Conservation (phyloP, 78 protist genomes). For the Corallochytrium limacisporum region DNA sequence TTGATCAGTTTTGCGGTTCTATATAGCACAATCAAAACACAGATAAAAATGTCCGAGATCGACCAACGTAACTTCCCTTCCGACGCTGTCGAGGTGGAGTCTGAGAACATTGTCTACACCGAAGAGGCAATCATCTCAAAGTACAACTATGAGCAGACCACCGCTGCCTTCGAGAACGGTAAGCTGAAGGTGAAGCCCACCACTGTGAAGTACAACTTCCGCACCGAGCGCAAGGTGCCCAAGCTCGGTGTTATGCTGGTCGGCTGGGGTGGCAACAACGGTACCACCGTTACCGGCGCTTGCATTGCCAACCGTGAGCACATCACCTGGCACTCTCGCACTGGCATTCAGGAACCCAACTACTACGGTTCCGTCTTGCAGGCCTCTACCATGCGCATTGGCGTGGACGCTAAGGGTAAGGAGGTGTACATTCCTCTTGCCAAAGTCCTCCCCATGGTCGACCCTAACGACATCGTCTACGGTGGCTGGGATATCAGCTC, state of each 20-base stretch:
- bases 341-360: constrained; percentile 78
- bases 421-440: constrained; percentile 73
- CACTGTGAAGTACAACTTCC: constrained; percentile 12
- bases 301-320: constrained; percentile 81
- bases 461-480: constrained; percentile 90
- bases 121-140: constrained; percentile 44
- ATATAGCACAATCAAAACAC: too few relatives aligned
- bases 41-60: too few relatives aligned
- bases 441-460: constrained; percentile 90
- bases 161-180: constrained; percentile 16
- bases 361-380: constrained; percentile 89
- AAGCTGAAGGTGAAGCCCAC: constrained; percentile 49
- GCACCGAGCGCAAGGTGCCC: constrained; percentile 37
- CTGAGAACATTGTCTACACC: constrained; percentile 34
- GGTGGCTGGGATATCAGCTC: constrained; percentile 98
- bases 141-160: constrained; percentile 56
- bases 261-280: constrained; percentile 99
- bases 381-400: constrained; percentile 74
- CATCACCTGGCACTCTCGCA: constrained; percentile 74
- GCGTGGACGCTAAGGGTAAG: constrained; percentile 43
- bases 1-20: too few relatives aligned
- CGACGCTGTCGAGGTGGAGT: constrained; percentile 6
- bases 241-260: constrained; percentile 80
- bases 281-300: constrained; percentile 87
- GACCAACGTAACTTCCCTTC: too few relatives aligned